Evolutionary conservation across 2,329 filamentous ascomycete species (phyloP).

Genomic region (Metarhizium album): DNA sequence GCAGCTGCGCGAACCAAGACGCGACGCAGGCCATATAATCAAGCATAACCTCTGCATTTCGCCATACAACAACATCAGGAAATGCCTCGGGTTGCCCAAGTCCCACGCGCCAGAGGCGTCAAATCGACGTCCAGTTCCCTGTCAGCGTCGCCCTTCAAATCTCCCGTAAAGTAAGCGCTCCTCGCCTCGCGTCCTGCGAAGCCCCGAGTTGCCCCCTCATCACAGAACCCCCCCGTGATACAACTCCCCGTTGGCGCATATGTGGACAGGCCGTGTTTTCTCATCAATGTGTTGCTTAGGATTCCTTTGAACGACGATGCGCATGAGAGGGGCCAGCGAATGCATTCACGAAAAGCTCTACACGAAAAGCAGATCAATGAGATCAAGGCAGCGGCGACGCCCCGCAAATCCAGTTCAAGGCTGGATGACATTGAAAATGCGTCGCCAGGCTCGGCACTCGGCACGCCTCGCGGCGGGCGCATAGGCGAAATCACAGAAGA

Average conservation of each 20-base stretch:
- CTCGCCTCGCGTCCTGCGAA: conserved; percentile 1
- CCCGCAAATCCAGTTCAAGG: conserved; percentile 51
- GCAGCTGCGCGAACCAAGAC: conserved; percentile 6
- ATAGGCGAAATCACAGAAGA: conserved; percentile 40
- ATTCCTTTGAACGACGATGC: conserved; percentile 95
- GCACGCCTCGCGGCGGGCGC: conserved; percentile 35
- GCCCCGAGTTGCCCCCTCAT: not conserved
- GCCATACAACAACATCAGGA: conserved; percentile 13
- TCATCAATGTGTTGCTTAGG: conserved; percentile 32
- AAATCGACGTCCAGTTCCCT: conserved; percentile 37
- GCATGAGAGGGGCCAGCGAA: conserved; percentile 77
- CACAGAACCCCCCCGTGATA: not conserved
- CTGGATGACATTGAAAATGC: conserved; percentile 48
- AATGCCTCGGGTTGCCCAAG: conserved; percentile 50
- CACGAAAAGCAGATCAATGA: conserved; percentile 89
- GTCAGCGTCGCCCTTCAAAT: conserved; percentile 43
- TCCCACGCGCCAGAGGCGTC: conserved; percentile 36
- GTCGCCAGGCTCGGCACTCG: conserved; percentile 43
- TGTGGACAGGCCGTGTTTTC: not conserved
- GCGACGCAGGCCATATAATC: conserved; percentile 4
- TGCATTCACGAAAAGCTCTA: conserved; percentile 77
- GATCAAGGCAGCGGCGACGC: conserved; percentile 62
- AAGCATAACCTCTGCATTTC: conserved; percentile 4
- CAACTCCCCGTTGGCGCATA: not conserved
- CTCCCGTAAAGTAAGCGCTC: conserved; percentile 43